Percentiles rank a stretch among this genome's conserved stretches.
Conservation (phyloP, 208 protist species). For the Angomonas deanei region DNA sequence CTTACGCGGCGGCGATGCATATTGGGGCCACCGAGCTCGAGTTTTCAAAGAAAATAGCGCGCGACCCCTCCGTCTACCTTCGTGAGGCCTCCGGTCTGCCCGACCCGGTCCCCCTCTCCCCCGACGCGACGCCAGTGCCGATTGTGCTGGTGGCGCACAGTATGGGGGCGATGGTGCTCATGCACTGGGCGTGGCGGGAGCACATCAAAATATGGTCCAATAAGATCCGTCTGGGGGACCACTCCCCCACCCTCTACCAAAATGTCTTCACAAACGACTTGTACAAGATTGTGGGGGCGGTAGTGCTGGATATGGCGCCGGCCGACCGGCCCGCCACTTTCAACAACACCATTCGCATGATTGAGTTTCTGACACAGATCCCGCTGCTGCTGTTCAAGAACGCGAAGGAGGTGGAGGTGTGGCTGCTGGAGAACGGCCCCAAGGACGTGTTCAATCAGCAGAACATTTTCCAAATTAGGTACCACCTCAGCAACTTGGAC, state of each 20-base stretch:
- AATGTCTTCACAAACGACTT: slow-evolving; percentile 20
- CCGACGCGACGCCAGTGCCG: slow-evolving; percentile 14
- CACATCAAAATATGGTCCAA: slow-evolving; percentile 27
- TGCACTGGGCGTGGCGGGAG: slow-evolving; percentile 45
- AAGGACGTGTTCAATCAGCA: slow-evolving; percentile 26
- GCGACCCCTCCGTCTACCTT: background rate
- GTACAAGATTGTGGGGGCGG: slow-evolving; percentile 28
- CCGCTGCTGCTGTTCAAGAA: slow-evolving; percentile 18
- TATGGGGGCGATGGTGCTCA: slow-evolving; percentile 35
- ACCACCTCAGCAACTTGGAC: slow-evolving; percentile 35
- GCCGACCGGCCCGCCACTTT: slow-evolving; percentile 30
- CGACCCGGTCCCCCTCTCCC: background rate
- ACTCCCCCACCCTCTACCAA: background rate
- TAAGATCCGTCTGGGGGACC: slow-evolving; percentile 11
- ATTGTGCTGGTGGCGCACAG: slow-evolving; percentile 44
- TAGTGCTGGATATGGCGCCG: slow-evolving; percentile 40
- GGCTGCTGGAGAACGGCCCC: slow-evolving; percentile 32
- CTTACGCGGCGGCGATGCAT: slow-evolving; percentile 9
- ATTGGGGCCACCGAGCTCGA: background rate
- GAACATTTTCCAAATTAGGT: slow-evolving; percentile 32
- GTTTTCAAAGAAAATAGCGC: background rate
- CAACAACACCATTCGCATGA: slow-evolving; percentile 25
- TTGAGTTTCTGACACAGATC: slow-evolving; percentile 23
- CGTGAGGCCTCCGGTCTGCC: background rate
- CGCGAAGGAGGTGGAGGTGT: slow-evolving; percentile 24